Conservation (phyloP, 2,329 filamentous ascomycete species). For the Verticillium longisporum region DNA sequence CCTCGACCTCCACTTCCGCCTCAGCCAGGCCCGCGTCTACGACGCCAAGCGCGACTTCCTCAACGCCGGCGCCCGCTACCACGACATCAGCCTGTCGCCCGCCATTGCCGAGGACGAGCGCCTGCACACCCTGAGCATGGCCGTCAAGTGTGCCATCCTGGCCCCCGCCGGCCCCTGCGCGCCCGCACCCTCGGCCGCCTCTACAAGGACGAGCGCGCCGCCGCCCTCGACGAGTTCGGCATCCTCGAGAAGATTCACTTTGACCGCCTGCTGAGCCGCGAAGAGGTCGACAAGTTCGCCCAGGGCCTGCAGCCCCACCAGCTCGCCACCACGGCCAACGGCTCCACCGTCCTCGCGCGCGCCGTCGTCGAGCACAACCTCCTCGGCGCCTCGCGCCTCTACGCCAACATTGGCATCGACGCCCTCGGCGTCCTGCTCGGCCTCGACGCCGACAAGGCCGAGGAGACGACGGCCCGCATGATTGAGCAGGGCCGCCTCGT, state of each 20-base stretch:
- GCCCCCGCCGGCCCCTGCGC: constrained; percentile 80
- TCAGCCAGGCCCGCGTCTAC: constrained; percentile 87
- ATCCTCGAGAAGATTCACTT: constrained; percentile 98
- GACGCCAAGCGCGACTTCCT: constrained; percentile 88
- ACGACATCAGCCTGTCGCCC: constrained; percentile 72
- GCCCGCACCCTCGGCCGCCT: constrained; percentile 73
- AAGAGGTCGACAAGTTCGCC: constrained; percentile 84
- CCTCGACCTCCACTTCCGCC: constrained; percentile 76
- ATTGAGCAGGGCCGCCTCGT: constrained; percentile 86
- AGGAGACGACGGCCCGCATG: constrained; percentile 90
- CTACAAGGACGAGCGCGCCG: constrained; percentile 87
- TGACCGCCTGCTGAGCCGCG: constrained; percentile 71
- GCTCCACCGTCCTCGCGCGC: constrained; percentile 85
- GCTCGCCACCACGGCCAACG: constrained; percentile 81
- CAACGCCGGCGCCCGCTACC: constrained; percentile 80
- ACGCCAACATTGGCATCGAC: constrained; percentile 70
- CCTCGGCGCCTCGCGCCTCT: constrained; percentile 73
- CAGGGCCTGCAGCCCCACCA: constrained; percentile 78
- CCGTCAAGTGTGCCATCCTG: constrained; percentile 87
- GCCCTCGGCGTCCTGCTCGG: constrained; percentile 72
- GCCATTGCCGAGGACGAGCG: constrained; percentile 82
- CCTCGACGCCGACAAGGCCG: constrained; percentile 71
- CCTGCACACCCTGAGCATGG: constrained; percentile 74
- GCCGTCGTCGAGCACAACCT: constrained; percentile 96
- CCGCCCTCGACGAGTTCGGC: constrained; percentile 68